Evolutionary conservation across 208 protist species (phyloP).

Genomic region (Jaenimonas drosophilae): DNA sequence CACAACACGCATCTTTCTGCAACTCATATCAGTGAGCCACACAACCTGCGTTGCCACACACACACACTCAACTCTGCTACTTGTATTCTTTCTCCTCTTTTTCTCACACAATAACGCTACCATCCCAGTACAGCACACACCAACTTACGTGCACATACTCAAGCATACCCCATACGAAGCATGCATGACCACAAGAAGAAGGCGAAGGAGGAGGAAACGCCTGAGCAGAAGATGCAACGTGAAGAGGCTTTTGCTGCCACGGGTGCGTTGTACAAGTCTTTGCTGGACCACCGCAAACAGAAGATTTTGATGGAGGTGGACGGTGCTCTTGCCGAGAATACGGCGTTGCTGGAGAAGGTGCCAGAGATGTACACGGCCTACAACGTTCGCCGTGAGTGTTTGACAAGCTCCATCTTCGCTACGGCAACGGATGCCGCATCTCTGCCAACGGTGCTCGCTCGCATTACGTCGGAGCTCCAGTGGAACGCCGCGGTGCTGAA

Average conservation of each 20-base stretch:
- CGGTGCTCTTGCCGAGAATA: slow-evolving; percentile 20
- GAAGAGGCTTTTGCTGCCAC: slow-evolving; percentile 25
- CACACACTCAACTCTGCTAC: no score
- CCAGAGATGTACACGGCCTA: slow-evolving; percentile 81
- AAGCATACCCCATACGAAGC: background rate
- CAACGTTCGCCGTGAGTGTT: slow-evolving; percentile 48
- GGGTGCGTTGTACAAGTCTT: slow-evolving; percentile 25
- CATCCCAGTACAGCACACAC: no score
- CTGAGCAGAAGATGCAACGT: slow-evolving; percentile 8
- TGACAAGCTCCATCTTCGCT: background rate
- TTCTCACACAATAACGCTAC: no score
- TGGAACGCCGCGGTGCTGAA: slow-evolving; percentile 49
- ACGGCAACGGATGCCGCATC: slow-evolving; percentile 16
- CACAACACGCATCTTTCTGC: slow-evolving; percentile 14
- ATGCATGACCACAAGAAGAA: slow-evolving; percentile 6
- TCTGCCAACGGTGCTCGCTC: no score
- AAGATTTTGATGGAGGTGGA: slow-evolving; percentile 15
- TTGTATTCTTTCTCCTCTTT: no score
- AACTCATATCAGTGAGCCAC: no score
- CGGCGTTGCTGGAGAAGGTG: slow-evolving; percentile 36
- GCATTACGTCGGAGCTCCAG: slow-evolving; percentile 67
- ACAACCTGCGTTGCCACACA: no score
- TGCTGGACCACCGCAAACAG: slow-evolving; percentile 14
- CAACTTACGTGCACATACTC: no score
- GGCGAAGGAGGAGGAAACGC: slow-evolving; percentile 5